These are phyloP conservation scores for Yamadazyma songkhlaensis DNA, from an alignment of 1,139 yeast genomes.

Conservation along the genomic window DNA sequence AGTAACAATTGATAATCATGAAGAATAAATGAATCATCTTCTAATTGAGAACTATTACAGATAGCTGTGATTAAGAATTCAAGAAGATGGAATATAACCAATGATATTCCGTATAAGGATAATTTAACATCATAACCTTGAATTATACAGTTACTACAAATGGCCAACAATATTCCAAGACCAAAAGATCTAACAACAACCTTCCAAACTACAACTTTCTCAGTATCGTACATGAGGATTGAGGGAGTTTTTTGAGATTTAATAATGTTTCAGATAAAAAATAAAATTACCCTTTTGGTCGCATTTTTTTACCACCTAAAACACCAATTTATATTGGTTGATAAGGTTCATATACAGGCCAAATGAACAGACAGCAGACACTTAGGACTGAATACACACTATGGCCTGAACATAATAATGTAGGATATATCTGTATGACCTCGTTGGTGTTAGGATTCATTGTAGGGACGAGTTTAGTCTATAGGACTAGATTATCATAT, in stretches of 20 bases:
- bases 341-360: no score
- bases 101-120: constrained; percentile 45
- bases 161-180: constrained; percentile 26
- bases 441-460: constrained; percentile 21
- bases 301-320: no score
- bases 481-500: constrained; percentile 1
- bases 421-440: constrained; percentile 22
- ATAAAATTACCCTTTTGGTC: no score
- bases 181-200: constrained; percentile 32
- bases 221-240: neutral
- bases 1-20: constrained; percentile 67
- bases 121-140: constrained; percentile 5
- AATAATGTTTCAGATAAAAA: no score
- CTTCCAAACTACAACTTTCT: constrained; percentile 13
- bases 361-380: no score
- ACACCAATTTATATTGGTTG: no score
- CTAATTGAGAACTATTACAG: constrained; percentile 65
- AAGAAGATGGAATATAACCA: constrained; percentile 69
- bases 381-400: no score
- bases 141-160: constrained; percentile 10
- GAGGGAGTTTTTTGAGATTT: no score
- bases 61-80: constrained; percentile 79
- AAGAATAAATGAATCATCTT: constrained; percentile 73
- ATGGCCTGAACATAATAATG: constrained; percentile 14
- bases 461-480: constrained; percentile 12